These are phyloP conservation scores for Fusarium anguioides DNA, from an alignment of 2,329 filamentous ascomycete species.

Conservation along the genomic window DNA sequence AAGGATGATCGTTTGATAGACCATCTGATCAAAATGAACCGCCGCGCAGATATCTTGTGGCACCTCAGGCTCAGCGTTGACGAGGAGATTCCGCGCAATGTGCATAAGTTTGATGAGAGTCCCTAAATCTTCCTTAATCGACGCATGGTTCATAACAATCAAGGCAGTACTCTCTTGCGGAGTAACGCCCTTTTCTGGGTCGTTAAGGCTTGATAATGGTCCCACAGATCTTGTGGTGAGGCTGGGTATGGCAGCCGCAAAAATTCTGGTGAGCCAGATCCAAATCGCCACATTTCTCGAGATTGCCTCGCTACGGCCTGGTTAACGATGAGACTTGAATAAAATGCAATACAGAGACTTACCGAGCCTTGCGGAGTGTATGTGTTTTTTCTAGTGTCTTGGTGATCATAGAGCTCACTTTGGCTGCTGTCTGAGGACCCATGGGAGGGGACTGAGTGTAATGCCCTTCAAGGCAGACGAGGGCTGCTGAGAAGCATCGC, in stretches of 20 bases:
- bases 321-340: slow-evolving; percentile 21
- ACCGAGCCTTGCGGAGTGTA: slow-evolving; percentile 70
- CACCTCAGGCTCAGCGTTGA: slow-evolving; percentile 72
- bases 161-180: slow-evolving; percentile 71
- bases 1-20: slow-evolving; percentile 72
- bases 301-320: slow-evolving; percentile 63
- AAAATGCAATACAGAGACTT: slow-evolving; percentile 27
- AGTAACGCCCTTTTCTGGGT: slow-evolving; percentile 67
- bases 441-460: slow-evolving; percentile 68
- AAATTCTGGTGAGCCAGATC: slow-evolving; percentile 72
- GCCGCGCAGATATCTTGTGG: slow-evolving; percentile 74
- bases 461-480: slow-evolving; percentile 71
- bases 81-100: slow-evolving; percentile 72
- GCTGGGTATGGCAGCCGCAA: slow-evolving; percentile 69
- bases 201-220: slow-evolving; percentile 63
- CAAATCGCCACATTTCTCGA: slow-evolving; percentile 73
- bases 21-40: slow-evolving; percentile 73
- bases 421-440: slow-evolving; percentile 65
- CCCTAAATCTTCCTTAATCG: slow-evolving; percentile 70
- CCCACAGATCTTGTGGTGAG: slow-evolving; percentile 70
- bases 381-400: slow-evolving; percentile 74
- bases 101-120: slow-evolving; percentile 75
- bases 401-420: slow-evolving; percentile 67
- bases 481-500: slow-evolving; percentile 68
- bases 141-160: slow-evolving; percentile 71